A percentile compares a stretch with the other conserved stretches of the same genome.
Conservation (phyloP, 2,329 filamentous ascomycete species). For the Fusarium coffeatum region DNA sequence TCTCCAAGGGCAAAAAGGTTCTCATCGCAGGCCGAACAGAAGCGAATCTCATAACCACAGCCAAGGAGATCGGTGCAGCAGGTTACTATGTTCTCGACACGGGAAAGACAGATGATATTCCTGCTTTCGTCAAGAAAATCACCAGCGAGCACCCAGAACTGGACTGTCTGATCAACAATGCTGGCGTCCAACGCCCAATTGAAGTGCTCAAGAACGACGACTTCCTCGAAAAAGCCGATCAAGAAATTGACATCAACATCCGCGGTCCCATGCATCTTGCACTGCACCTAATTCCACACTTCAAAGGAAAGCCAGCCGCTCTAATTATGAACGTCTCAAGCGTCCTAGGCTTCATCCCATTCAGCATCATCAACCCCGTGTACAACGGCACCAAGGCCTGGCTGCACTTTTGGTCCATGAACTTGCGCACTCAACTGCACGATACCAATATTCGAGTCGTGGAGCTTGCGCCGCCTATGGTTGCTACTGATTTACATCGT, state of each 20-base stretch:
- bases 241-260: constrained; percentile 70
- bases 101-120: constrained; percentile 57
- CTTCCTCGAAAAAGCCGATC: constrained; percentile 63
- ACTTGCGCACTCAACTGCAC: constrained; percentile 62
- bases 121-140: constrained; percentile 58
- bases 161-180: constrained; percentile 70
- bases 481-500: constrained; percentile 66
- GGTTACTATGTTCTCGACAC: constrained; percentile 66
- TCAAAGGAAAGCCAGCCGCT: constrained; percentile 55
- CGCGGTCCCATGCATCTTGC: constrained; percentile 68
- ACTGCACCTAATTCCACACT: constrained; percentile 61
- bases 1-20: constrained; percentile 60
- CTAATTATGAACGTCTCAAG: constrained; percentile 67
- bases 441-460: constrained; percentile 59
- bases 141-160: constrained; percentile 60
- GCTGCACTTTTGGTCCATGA: constrained; percentile 68
- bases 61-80: constrained; percentile 57
- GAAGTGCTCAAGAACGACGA: constrained; percentile 55
- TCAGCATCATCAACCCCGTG: constrained; percentile 65
- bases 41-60: constrained; percentile 60
- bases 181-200: constrained; percentile 67
- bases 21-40: constrained; percentile 67
- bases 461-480: constrained; percentile 67
- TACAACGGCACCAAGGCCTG: constrained; percentile 71
- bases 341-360: constrained; percentile 64